Base-by-base conservation (phyloP, 768 basidiomycete genomes). In the Lactarius trivialis region DNA sequence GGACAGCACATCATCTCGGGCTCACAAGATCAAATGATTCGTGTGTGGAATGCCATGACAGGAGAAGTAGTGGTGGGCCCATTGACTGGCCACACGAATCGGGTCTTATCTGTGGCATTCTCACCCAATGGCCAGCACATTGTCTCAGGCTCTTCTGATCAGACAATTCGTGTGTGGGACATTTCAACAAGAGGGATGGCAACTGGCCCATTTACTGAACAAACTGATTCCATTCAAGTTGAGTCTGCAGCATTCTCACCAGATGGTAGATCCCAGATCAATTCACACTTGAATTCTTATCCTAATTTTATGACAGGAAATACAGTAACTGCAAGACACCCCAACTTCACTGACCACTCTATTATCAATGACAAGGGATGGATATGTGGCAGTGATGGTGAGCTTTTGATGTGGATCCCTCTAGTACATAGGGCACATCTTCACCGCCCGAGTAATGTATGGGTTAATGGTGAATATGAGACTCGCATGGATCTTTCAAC, bases 1-100 rank as follows among this genome's bases (percentile, higher is more conserved):
- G 55, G 55, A 0, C 36, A 26, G 21, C 69, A 41, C 21, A 30
- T 79, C 52, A 74, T 76, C 36, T 77, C 76, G 0, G 37, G 37
- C 37, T 39, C 37, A 14, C 0, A 3, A 4, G 37, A 39, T 17
- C 37, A 17, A 39, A 39, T 15, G 5, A 17, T 39, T 39, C 6
- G 37, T 17, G 6, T 39, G 4, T 39, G 37, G 37, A 6, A 39
- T 6, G 15, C 37, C 15, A 39, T 6, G 3, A 39, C 37, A 1
- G 37, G 15, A 39, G 37, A 39, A 15, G 11, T 5, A 5, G 37
- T 17, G 37, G 15, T 11, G 11, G 37, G 37, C 3, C 37, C 37
- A 5, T 28, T 49, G 1, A 21, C 11, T 24, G 48, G 48, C 1
- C 48, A 49, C 14, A 28, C 21, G 11, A 12, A 49, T 49, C 26